Percentiles rank a stretch among this genome's conserved stretches.
phyloP scores from a whole-genome alignment of 2,329 filamentous ascomycete genomes.

The Neoscytalidium dimidiatum region DNA sequence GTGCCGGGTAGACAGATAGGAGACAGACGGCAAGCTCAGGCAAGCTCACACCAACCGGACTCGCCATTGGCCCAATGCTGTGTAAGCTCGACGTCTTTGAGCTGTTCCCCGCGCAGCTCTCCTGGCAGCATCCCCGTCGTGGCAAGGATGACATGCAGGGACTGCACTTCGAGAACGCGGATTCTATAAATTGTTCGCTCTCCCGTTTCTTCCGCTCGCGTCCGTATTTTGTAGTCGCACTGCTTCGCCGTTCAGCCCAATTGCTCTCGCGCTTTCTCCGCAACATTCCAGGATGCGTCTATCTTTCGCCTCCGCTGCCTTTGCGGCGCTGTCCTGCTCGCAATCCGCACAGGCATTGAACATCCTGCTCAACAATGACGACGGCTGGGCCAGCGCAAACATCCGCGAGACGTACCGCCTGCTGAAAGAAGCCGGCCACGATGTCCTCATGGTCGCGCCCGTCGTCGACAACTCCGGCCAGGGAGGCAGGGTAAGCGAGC shows the following conservation, averaged over 20 bases:
- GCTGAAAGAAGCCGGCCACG: slow-evolving; percentile 31
- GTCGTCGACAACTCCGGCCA: slow-evolving; percentile 48
- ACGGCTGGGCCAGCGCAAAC: slow-evolving; percentile 40
- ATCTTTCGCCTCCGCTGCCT: neutral
- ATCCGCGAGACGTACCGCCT: slow-evolving; percentile 36
- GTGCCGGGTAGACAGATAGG: neutral
- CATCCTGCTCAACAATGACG: slow-evolving; percentile 43
- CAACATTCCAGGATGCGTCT: neutral
- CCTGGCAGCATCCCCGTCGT: neutral
- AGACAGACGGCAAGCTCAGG: neutral
- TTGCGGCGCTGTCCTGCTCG: slow-evolving; percentile 25
- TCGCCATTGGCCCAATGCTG: neutral
- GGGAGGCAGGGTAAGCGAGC: slow-evolving; percentile 43
- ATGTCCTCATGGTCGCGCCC: slow-evolving; percentile 46
- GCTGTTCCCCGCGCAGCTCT: neutral
- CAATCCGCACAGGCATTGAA: slow-evolving; percentile 28
- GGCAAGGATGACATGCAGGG: neutral
- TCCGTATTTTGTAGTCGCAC: neutral
- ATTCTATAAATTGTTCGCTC: neutral
- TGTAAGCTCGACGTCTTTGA: neutral
- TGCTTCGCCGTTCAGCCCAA: neutral
- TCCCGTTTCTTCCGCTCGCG: neutral
- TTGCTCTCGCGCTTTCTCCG: neutral
- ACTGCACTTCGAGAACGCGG: neutral
- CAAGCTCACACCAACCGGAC: neutral